phyloP scores from a whole-genome alignment of 805 yeast genomes.

The Torulaspora gathmanii region DNA sequence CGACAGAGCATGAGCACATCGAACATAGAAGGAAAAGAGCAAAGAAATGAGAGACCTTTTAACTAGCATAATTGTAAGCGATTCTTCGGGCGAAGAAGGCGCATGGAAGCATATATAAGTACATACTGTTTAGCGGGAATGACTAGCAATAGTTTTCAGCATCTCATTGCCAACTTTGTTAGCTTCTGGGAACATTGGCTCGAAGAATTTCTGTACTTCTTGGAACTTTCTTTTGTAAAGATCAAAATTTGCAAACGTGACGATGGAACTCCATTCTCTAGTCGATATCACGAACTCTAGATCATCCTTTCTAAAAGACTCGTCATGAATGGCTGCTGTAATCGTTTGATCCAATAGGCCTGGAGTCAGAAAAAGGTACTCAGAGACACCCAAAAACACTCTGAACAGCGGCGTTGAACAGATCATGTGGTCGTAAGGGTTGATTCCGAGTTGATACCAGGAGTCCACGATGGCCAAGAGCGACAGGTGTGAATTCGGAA shows the following conservation, averaged over 20 bases:
- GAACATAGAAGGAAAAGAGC: conserved; percentile 4
- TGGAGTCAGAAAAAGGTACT: conserved; percentile 82
- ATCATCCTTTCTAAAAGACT: conserved; percentile 79
- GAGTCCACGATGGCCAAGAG: conserved; percentile 88
- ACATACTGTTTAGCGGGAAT: conserved; percentile 3
- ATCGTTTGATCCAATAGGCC: conserved; percentile 77
- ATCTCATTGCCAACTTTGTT: conserved; percentile 86
- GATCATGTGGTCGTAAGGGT: conserved; percentile 94
- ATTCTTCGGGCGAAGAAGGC: conserved; percentile 2
- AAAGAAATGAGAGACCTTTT: neutral
- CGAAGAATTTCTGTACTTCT: conserved; percentile 74
- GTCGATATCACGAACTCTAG: conserved; percentile 90
- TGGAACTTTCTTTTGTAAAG: conserved; percentile 70
- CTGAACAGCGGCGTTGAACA: conserved; percentile 93
- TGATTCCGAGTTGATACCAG: conserved; percentile 79
- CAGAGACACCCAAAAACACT: conserved; percentile 89
- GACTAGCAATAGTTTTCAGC: conserved; percentile 63
- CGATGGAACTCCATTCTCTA: conserved; percentile 77
- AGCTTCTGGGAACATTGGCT: conserved; percentile 85
- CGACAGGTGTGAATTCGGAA: conserved; percentile 85
- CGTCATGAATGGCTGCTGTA: conserved; percentile 60
- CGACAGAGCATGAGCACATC: neutral
- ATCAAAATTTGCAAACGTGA: conserved; percentile 67
- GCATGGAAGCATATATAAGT: conserved; percentile 4
- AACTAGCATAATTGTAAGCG: conserved; percentile 2